Conservation (phyloP, 2,329 filamentous ascomycete genomes). For the Gliomastix tumulicola region DNA sequence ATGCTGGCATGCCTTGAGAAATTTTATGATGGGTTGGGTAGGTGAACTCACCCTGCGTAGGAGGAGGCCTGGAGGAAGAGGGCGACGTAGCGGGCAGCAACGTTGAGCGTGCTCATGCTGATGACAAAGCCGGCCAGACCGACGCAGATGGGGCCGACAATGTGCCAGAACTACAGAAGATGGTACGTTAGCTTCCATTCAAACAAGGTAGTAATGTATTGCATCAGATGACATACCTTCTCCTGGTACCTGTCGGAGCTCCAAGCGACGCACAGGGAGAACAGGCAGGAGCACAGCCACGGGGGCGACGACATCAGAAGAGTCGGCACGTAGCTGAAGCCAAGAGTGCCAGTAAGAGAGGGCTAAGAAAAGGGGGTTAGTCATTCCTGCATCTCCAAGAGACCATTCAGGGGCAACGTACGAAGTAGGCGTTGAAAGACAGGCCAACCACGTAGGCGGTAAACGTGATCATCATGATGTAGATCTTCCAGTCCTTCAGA, state of each 20-base stretch:
- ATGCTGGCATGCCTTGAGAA: neutral
- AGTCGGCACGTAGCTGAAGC: constrained; percentile 43
- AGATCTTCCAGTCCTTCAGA: constrained; percentile 54
- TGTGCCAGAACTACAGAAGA: constrained; percentile 45
- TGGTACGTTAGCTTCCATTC: neutral
- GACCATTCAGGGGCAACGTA: constrained; percentile 13
- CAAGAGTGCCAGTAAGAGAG: constrained; percentile 43
- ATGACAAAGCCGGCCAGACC: constrained; percentile 53
- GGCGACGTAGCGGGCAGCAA: constrained; percentile 51
- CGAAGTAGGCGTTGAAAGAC: constrained; percentile 53
- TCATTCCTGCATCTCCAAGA: neutral
- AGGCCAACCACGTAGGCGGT: constrained; percentile 53
- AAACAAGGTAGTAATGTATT: too few species aligned
- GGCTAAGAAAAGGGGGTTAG: constrained; percentile 24
- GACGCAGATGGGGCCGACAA: constrained; percentile 41
- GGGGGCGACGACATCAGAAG: constrained; percentile 50
- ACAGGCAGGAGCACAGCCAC: constrained; percentile 50
- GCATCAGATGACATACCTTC: constrained; percentile 29
- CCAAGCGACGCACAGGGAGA: constrained; percentile 49
- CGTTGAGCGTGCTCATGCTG: constrained; percentile 48
- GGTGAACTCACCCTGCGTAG: constrained; percentile 45
- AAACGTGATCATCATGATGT: constrained; percentile 56
- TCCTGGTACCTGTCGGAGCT: constrained; percentile 48
- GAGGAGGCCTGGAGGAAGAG: constrained; percentile 52
- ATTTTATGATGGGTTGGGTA: too few species aligned